Evolutionary conservation across 2,329 filamentous ascomycete species (phyloP).

Genomic region (Nigrospora oryzae): DNA sequence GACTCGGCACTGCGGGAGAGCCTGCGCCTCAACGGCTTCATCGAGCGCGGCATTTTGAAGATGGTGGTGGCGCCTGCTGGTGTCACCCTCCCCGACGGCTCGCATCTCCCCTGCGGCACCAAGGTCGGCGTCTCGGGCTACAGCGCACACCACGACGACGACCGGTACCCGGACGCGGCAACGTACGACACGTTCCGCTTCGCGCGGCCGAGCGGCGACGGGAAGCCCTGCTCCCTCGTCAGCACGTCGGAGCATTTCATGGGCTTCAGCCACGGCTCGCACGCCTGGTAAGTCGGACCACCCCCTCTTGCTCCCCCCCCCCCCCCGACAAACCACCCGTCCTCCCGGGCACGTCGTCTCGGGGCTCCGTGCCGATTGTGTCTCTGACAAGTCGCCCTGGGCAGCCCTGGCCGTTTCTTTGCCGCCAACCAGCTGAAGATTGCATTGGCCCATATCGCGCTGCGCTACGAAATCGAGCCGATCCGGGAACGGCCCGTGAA

Average conservation of each 20-base stretch:
- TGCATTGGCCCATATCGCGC: slow-evolving; percentile 21
- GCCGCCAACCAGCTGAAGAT: slow-evolving; percentile 29
- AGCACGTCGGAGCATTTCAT: slow-evolving; percentile 23
- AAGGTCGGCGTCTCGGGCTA: slow-evolving; percentile 26
- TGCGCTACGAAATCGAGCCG: slow-evolving; percentile 26
- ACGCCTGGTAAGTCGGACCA: slow-evolving; percentile 21
- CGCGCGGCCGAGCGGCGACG: slow-evolving; percentile 7
- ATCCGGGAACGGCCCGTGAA: slow-evolving; percentile 13
- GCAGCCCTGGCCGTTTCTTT: slow-evolving; percentile 27
- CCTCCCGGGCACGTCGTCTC: too few species aligned
- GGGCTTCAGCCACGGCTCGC: slow-evolving; percentile 26
- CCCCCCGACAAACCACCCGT: background rate
- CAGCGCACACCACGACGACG: slow-evolving; percentile 22
- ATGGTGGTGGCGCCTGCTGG: slow-evolving; percentile 23
- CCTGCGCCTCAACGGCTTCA: slow-evolving; percentile 28
- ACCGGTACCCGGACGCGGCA: slow-evolving; percentile 20
- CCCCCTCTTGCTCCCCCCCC: background rate
- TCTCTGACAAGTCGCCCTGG: background rate
- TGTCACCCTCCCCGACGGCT: slow-evolving; percentile 22
- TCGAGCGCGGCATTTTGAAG: slow-evolving; percentile 25
- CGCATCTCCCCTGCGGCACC: slow-evolving; percentile 22
- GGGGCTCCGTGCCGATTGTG: too few species aligned
- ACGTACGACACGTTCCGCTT: slow-evolving; percentile 30
- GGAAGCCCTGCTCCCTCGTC: slow-evolving; percentile 13
- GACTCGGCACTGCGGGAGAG: slow-evolving; percentile 34